Evolutionary conservation across 192 early-diverging fungal species (phyloP), one percentile per base, ranked within the genome.

Genomic region (Podila clonocystis): DNA sequence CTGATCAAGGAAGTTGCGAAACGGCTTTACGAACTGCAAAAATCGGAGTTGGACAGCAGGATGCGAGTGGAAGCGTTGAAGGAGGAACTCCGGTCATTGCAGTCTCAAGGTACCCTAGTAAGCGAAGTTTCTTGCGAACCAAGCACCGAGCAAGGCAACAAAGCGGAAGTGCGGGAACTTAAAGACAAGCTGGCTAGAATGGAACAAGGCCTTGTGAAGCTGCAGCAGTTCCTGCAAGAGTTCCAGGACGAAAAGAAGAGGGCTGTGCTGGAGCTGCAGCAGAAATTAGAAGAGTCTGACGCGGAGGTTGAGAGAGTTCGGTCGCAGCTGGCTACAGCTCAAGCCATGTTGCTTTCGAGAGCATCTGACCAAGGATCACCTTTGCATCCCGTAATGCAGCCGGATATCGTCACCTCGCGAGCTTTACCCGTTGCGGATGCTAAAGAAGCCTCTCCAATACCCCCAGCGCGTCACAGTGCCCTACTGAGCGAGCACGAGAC

Each of bases 211-310:
- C 62, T 79, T n/a, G 29, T 52, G 45, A 79, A 72, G 57, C 29
- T 79, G 24, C 75, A 72, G 45, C 75, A 79, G 61, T 79, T 79
- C 36, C 38, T 79, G 0, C 70, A 79, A 9, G 75, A 79, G 61
- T 79, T 79, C 45, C 75, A 79, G 60, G 67, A 66, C 31, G 75
- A 79, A 33, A 72, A 79, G 36, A 79, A 63, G 34, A 33, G 5
- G n/a, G 70, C 75, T 1, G 67, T 79, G 13, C 41, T 24, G 11
- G 70, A 79, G 29, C 45, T 79, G 24, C 59, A 79, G 22, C 48
- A 66, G 22, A 63, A 50, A 19, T 58, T 79, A 1, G 50, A 68
- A 4, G 70, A 67, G 17, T 79, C 75, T 2, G 70, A 79, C 5
- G 36, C 50, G 0, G 75, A 79, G n/a, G 52, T 68, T 9, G 33